Evolutionary conservation across 2,329 filamentous ascomycete genomes (phyloP).

Genomic region (Colletotrichum scovillei): DNA sequence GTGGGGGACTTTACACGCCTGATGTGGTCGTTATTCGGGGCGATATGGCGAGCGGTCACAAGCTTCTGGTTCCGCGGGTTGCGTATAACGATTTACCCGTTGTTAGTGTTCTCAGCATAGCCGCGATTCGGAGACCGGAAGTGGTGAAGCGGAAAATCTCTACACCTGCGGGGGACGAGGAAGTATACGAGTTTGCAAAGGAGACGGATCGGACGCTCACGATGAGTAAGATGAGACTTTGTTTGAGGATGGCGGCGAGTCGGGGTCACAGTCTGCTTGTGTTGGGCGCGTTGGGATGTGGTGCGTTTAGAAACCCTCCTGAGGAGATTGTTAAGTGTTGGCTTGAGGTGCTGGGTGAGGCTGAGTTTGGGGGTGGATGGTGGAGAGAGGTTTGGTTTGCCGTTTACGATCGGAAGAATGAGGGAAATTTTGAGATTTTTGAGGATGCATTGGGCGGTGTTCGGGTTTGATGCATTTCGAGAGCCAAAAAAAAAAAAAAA

Average conservation of each 20-base stretch:
- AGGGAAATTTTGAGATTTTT: slow-evolving; percentile 65
- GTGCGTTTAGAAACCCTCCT: slow-evolving; percentile 72
- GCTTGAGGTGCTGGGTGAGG: slow-evolving; percentile 68
- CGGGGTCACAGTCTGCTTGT: slow-evolving; percentile 69
- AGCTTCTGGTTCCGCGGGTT: slow-evolving; percentile 52
- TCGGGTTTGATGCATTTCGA: too few species aligned
- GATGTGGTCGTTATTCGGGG: slow-evolving; percentile 69
- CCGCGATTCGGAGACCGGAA: slow-evolving; percentile 61
- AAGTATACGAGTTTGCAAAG: slow-evolving; percentile 52
- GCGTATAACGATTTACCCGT: slow-evolving; percentile 55
- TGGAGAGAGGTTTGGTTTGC: slow-evolving; percentile 75
- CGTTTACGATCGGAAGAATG: slow-evolving; percentile 58
- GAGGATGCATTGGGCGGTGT: slow-evolving; percentile 7
- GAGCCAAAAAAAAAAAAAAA: too few species aligned
- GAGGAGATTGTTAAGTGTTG: slow-evolving; percentile 72
- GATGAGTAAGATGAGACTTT: slow-evolving; percentile 72
- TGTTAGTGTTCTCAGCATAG: slow-evolving; percentile 70
- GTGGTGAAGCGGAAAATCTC: slow-evolving; percentile 36
- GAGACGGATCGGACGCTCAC: slow-evolving; percentile 61
- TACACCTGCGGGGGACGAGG: slow-evolving; percentile 38
- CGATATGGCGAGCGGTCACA: slow-evolving; percentile 57
- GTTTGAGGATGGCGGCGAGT: slow-evolving; percentile 68
- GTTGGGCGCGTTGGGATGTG: slow-evolving; percentile 77
- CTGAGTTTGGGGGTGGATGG: slow-evolving; percentile 73
- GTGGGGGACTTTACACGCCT: slow-evolving; percentile 68